Evolutionary conservation across 176 grass and related monocot genomes (phyloP).

Genomic region (Raddia distichophylla): DNA sequence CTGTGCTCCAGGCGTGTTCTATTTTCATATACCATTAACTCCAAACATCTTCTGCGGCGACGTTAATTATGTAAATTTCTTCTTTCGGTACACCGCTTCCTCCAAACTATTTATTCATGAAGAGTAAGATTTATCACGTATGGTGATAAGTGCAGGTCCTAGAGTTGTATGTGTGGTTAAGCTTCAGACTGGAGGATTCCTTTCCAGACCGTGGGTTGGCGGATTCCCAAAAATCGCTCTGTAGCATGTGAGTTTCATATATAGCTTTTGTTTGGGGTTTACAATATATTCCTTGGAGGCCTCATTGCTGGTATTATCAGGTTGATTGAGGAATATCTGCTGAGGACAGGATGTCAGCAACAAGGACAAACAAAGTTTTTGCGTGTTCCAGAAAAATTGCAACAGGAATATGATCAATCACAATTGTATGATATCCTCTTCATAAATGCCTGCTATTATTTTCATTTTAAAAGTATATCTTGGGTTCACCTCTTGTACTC

Average conservation of each 20-base stretch:
- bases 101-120: neutral
- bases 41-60: neutral
- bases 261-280: conserved; percentile 1
- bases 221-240: conserved; percentile 86
- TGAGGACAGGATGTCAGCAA: conserved; percentile 65
- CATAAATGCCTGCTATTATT: conserved; percentile 22
- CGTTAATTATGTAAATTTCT: neutral
- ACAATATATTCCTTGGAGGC: conserved; percentile 24
- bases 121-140: conserved; percentile 13
- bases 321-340: conserved; percentile 92
- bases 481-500: too few relatives aligned
- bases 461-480: too few relatives aligned
- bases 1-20: neutral
- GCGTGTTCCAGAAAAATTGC: conserved; percentile 45
- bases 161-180: conserved; percentile 98
- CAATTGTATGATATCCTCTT: conserved; percentile 51
- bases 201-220: conserved; percentile 89
- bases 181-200: conserved; percentile 86
- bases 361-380: conserved; percentile 40
- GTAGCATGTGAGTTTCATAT: conserved; percentile 75
- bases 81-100: neutral
- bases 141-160: conserved; percentile 62
- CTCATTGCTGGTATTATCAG: conserved; percentile 45
- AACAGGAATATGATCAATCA: conserved; percentile 47
- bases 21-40: neutral